phyloP scores from a whole-genome alignment of 148 eudicot species.

The Chenopodium album region DNA sequence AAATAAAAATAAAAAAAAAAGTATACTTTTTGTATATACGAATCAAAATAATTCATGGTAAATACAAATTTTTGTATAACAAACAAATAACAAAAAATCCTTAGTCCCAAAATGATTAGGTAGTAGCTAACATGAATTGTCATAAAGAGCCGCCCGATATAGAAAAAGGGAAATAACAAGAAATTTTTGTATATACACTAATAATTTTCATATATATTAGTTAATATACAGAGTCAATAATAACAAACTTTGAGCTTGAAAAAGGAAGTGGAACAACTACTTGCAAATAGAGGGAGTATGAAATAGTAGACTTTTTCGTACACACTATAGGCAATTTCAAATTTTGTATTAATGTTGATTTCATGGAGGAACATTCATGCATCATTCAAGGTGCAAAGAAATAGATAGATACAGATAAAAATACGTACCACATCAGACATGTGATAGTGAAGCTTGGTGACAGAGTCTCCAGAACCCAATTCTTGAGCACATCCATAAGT shows the following conservation, averaged over 20 bases:
- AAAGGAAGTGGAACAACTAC: not conserved
- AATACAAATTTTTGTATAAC: too few relatives aligned
- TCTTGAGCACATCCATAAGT: conserved; percentile 71
- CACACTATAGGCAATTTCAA: not conserved
- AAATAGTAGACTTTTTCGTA: not conserved
- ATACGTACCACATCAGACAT: conserved; percentile 64
- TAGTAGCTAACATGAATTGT: too few relatives aligned
- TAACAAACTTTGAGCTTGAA: not conserved
- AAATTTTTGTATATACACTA: too few relatives aligned
- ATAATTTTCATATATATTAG: too few relatives aligned
- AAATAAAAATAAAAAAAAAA: too few relatives aligned
- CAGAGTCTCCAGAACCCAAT: conserved; percentile 71
- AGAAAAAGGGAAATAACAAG: too few relatives aligned
- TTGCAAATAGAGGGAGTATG: not conserved
- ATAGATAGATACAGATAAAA: not conserved
- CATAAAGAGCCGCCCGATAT: too few relatives aligned
- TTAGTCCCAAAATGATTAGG: too few relatives aligned
- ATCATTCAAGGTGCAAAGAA: not conserved
- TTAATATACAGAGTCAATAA: too few relatives aligned
- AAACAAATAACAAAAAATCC: too few relatives aligned
- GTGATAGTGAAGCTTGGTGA: conserved; percentile 67
- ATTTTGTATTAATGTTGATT: not conserved
- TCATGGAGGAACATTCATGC: not conserved
- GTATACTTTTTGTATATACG: too few relatives aligned
- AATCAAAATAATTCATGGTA: too few relatives aligned